These are phyloP conservation scores for Zalerion maritima DNA, from an alignment of 495 filamentous ascomycete species.

Conservation along the genomic window DNA sequence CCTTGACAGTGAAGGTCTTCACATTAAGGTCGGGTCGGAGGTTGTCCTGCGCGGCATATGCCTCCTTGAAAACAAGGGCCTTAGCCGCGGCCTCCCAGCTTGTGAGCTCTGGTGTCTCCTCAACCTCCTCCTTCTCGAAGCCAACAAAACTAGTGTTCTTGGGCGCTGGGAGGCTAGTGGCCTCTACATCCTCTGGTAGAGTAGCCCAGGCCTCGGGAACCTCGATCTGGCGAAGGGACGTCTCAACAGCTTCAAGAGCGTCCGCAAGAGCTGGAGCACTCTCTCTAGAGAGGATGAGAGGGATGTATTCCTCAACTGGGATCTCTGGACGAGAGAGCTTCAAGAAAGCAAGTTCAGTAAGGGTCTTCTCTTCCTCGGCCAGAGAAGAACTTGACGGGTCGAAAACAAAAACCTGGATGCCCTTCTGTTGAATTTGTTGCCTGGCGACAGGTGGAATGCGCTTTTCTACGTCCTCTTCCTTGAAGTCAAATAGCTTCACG, in stretches of 20 bases:
- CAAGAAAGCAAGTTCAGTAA: conserved; percentile 70
- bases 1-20: conserved; percentile 75
- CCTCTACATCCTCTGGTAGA: conserved; percentile 40
- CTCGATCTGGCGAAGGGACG: conserved; percentile 54
- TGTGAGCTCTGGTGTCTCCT: conserved; percentile 49
- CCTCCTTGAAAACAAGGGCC: conserved; percentile 87
- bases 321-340: conserved; percentile 50
- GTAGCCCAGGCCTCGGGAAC: conserved; percentile 68
- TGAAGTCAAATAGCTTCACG: conserved; percentile 58
- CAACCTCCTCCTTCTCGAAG: conserved; percentile 63
- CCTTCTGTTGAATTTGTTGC: conserved; percentile 51
- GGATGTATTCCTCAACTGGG: conserved; percentile 31
- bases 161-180: conserved; percentile 37
- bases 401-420: conserved; percentile 53
- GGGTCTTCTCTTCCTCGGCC: conserved; percentile 43
- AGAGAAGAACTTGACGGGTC: conserved; percentile 52
- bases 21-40: conserved; percentile 74
- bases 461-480: conserved; percentile 83
- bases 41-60: conserved; percentile 54
- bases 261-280: conserved; percentile 39
- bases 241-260: conserved; percentile 51
- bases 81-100: conserved; percentile 74
- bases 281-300: conserved; percentile 15
- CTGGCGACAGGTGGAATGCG: conserved; percentile 54
- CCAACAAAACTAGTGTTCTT: conserved; percentile 64